A percentile compares a stretch with the other conserved stretches of the same genome.
phyloP scores from a whole-genome alignment of 2,329 filamentous ascomycete genomes.

The Ceratocystis eucalypticola region DNA sequence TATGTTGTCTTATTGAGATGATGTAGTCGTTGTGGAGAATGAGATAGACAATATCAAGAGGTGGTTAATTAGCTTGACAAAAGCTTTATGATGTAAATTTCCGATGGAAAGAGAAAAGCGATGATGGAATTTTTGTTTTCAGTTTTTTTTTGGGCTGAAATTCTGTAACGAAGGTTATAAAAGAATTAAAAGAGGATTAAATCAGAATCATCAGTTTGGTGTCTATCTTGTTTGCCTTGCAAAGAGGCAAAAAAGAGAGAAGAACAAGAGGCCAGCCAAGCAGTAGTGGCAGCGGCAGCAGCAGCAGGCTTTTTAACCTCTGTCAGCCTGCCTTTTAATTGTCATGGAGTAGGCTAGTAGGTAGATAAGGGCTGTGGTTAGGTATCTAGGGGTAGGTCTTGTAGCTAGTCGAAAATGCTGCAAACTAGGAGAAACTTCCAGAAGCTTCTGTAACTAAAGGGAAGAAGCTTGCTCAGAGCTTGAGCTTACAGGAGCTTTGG shows the following conservation, averaged over 20 bases:
- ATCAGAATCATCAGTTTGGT: background rate
- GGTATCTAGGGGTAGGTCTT: background rate
- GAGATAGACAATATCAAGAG: constrained; percentile 6
- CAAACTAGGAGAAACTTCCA: constrained; percentile 7
- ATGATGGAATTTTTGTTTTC: too few relatives aligned
- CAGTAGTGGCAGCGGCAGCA: too few relatives aligned
- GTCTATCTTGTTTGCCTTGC: background rate
- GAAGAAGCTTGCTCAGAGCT: too few relatives aligned
- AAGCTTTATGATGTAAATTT: background rate
- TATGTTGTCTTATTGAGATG: constrained; percentile 6
- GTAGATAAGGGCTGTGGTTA: too few relatives aligned
- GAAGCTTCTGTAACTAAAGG: constrained; percentile 10
- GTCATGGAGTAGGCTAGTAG: too few relatives aligned
- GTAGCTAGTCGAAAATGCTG: background rate
- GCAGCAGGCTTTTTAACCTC: too few relatives aligned
- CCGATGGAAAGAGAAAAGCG: background rate
- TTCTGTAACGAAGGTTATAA: background rate
- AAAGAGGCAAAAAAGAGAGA: too few relatives aligned
- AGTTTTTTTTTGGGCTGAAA: background rate
- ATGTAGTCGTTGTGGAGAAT: background rate
- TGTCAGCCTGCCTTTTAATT: too few relatives aligned
- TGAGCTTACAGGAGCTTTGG: background rate
- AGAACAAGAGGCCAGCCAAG: too few relatives aligned
- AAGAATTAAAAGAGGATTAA: background rate
- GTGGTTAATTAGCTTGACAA: background rate